These are phyloP conservation scores for Prunus mongolica DNA, from an alignment of 306 rosid genomes.

Conservation along the genomic window DNA sequence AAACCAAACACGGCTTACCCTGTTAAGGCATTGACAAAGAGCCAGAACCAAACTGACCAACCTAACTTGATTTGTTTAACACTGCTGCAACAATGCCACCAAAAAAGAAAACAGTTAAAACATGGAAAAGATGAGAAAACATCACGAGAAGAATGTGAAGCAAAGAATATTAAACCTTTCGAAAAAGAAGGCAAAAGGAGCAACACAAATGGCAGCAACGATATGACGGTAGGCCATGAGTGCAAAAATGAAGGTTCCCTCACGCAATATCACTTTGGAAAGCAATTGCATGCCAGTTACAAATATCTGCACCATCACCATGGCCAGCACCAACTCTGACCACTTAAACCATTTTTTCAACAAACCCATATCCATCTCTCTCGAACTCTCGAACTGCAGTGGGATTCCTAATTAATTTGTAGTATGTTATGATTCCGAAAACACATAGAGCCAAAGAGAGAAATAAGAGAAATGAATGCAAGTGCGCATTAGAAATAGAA, in stretches of 20 bases:
- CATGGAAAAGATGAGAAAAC: neutral
- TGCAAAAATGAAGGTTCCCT: conserved; percentile 57
- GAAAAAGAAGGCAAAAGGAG: conserved; percentile 57
- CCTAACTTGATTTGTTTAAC: conserved; percentile 25
- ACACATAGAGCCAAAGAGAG: neutral
- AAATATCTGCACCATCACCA: conserved; percentile 52
- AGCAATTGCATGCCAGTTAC: conserved; percentile 53
- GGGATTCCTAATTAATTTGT: neutral
- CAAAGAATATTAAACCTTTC: conserved; percentile 36
- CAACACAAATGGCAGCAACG: conserved; percentile 62
- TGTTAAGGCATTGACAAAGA: conserved; percentile 52
- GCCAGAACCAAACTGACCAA: conserved; percentile 51
- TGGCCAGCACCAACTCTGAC: conserved; percentile 34
- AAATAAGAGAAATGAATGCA: conserved; percentile 6
- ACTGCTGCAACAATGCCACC: conserved; percentile 50
- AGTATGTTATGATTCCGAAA: neutral
- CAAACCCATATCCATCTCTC: neutral
- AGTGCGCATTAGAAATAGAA: neutral
- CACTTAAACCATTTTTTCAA: conserved; percentile 27
- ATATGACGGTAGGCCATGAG: conserved; percentile 54
- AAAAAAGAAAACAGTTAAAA: neutral
- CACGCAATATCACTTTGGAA: conserved; percentile 36
- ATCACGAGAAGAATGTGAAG: neutral
- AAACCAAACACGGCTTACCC: conserved; percentile 41
- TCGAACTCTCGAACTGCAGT: neutral